Evolutionary conservation across 1,284 basidiomycete species (phyloP).

Genomic region (Leccinum cinnamomeum): DNA sequence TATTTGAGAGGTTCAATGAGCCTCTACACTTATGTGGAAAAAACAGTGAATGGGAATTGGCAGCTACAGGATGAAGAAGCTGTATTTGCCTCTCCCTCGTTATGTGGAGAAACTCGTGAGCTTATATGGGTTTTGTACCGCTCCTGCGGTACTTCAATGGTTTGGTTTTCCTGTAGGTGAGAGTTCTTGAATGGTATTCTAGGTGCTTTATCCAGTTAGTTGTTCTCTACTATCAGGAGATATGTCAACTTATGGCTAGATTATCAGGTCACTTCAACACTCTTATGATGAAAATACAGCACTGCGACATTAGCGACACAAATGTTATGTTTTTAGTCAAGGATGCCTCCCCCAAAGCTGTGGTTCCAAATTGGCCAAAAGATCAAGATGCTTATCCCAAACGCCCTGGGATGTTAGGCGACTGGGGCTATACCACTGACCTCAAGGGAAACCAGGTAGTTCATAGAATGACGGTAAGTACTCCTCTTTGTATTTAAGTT

Average conservation of each 20-base stretch:
- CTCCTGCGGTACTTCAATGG: not conserved
- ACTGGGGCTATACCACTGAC: not conserved
- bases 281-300: not conserved
- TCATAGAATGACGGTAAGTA: not conserved
- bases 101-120: not conserved
- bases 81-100: not conserved
- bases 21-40: too few species aligned
- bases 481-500: not conserved
- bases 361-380: not conserved
- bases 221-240: not conserved
- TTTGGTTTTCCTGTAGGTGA: not conserved
- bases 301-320: not conserved
- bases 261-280: not conserved
- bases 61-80: not conserved
- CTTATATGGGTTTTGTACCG: not conserved
- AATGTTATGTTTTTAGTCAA: not conserved
- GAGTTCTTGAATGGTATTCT: not conserved
- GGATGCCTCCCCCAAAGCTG: not conserved
- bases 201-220: not conserved
- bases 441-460: not conserved
- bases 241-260: too few species aligned
- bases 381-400: not conserved
- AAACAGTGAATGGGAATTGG: too few species aligned
- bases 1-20: not conserved
- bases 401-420: not conserved